Percentiles rank a stretch among this genome's conserved stretches.
Evolutionary conservation across 768 basidiomycete genomes (phyloP).

Genomic region (Butyriboletus loyo): DNA sequence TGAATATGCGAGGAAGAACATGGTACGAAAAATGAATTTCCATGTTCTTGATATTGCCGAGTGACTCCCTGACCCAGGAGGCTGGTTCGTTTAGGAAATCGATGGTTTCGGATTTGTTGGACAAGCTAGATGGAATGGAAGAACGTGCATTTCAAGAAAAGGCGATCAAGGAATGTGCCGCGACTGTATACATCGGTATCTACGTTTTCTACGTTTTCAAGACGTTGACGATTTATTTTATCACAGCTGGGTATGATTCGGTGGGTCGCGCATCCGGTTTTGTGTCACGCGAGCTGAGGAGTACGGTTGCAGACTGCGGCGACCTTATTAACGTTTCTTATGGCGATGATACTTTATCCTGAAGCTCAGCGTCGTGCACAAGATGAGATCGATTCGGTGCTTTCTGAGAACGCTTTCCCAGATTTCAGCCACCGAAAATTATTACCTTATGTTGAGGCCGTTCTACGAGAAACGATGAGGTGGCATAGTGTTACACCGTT

Average conservation of each 20-base stretch:
- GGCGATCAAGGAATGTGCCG: slow-evolving; percentile 27
- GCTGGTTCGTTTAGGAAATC: slow-evolving; percentile 24
- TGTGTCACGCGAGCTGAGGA: not conserved
- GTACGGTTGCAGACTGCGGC: slow-evolving; percentile 18
- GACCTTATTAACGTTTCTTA: slow-evolving; percentile 23
- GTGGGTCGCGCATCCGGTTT: slow-evolving; percentile 6
- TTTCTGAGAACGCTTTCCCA: slow-evolving; percentile 14
- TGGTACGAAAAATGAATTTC: slow-evolving; percentile 16
- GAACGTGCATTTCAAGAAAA: slow-evolving; percentile 18
- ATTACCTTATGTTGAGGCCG: slow-evolving; percentile 29
- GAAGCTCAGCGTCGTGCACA: slow-evolving; percentile 31
- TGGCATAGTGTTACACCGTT: slow-evolving; percentile 32
- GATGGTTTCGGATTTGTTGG: slow-evolving; percentile 30
- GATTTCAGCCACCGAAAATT: slow-evolving; percentile 26
- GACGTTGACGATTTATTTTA: not conserved
- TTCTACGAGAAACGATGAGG: slow-evolving; percentile 32
- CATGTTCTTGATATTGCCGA: not conserved
- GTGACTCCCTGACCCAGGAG: slow-evolving; percentile 14
- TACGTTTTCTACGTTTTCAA: not conserved
- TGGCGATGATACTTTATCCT: slow-evolving; percentile 31
- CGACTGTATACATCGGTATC: slow-evolving; percentile 32
- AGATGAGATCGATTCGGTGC: slow-evolving; percentile 27
- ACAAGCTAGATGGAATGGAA: slow-evolving; percentile 14
- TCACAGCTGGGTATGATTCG: slow-evolving; percentile 28
- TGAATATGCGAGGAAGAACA: slow-evolving; percentile 25